Conservation (phyloP, 2,329 filamentous ascomycete species). For the Trichoderma sp. region DNA sequence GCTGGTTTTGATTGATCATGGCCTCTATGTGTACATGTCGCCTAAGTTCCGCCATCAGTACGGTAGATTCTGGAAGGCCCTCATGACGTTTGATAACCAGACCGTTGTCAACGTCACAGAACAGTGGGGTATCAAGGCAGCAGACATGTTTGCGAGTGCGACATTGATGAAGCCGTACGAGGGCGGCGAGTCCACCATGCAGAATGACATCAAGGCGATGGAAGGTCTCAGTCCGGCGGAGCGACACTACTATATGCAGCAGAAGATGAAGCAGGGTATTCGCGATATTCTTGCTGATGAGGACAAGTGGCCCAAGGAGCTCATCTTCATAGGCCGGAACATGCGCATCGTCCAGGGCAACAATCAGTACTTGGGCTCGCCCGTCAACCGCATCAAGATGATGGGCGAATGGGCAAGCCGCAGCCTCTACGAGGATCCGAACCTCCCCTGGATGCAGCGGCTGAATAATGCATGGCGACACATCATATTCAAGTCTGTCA, state of each 20-base stretch:
- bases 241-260: constrained; percentile 86
- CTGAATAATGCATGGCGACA: constrained; percentile 71
- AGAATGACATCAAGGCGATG: constrained; percentile 58
- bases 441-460: constrained; percentile 60
- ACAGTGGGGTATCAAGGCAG: constrained; percentile 83
- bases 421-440: constrained; percentile 72
- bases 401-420: constrained; percentile 87
- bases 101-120: constrained; percentile 70
- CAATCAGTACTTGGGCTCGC: constrained; percentile 85
- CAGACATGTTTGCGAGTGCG: constrained; percentile 87
- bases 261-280: constrained; percentile 68
- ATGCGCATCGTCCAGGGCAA: constrained; percentile 91
- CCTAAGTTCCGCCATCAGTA: constrained; percentile 83
- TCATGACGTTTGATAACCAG: constrained; percentile 89
- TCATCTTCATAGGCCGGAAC: constrained; percentile 89
- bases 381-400: constrained; percentile 90
- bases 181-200: constrained; percentile 71
- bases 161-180: constrained; percentile 89
- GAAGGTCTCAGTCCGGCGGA: constrained; percentile 60
- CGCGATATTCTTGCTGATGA: constrained; percentile 75
- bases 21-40: constrained; percentile 89
- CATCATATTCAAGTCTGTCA: constrained; percentile 73
- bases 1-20: constrained; percentile 94
- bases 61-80: constrained; percentile 84
- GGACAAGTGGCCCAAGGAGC: constrained; percentile 82